A percentile compares a stretch with the other conserved stretches of the same genome.
phyloP scores from a whole-genome alignment of 139 green algal species.

The Dunaliella sp. region DNA sequence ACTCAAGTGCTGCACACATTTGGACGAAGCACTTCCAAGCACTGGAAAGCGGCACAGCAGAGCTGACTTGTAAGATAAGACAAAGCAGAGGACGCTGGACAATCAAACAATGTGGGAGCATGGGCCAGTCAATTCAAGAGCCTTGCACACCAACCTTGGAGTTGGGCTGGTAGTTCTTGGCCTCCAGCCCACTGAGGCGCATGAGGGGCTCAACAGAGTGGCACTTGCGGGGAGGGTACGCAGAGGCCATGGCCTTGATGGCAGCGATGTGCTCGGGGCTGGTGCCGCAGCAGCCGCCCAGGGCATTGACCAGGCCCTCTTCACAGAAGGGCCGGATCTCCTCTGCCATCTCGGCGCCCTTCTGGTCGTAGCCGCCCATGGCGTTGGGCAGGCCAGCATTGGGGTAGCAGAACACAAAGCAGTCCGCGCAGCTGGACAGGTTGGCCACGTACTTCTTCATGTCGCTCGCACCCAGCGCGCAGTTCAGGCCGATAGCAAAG shows the following conservation, averaged over 20 bases:
- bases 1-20: background rate
- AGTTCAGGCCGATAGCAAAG: conserved; percentile 96
- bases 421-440: conserved; percentile 83
- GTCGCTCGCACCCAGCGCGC: conserved; percentile 90
- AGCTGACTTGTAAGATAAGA: no score
- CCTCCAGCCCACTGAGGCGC: conserved; percentile 92
- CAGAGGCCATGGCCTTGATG: conserved; percentile 65
- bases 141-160: background rate
- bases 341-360: conserved; percentile 88
- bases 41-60: background rate
- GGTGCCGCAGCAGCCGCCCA: conserved; percentile 95
- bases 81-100: no score
- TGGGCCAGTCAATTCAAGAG: background rate
- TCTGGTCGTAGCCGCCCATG: conserved; percentile 99
- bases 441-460: conserved; percentile 96
- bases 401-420: conserved; percentile 96
- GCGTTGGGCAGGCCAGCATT: conserved; percentile 98
- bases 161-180: conserved; percentile 88
- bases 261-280: conserved; percentile 88
- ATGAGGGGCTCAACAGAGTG: conserved; percentile 69
- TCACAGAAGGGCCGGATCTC: conserved; percentile 92
- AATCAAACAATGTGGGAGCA: background rate
- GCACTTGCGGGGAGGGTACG: conserved; percentile 65
- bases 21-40: background rate
- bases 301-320: conserved; percentile 85